phyloP scores from a whole-genome alignment of 179 eudicot genomes.

The Nepenthes alata region DNA sequence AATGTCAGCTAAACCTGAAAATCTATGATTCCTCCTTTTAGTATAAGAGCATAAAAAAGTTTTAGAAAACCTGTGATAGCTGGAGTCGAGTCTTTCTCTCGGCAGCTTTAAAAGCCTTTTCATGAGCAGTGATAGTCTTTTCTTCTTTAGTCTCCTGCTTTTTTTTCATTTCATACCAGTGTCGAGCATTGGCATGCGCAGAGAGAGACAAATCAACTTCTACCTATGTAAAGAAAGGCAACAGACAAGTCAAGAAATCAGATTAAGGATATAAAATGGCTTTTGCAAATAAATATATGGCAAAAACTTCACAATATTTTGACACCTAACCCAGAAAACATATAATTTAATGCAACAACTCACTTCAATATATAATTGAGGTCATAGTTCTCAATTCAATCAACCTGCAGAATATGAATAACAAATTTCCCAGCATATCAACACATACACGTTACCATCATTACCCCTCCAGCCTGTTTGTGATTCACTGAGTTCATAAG shows the following conservation, averaged over 20 bases:
- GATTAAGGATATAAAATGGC: not conserved
- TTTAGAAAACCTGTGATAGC: constrained; percentile 66
- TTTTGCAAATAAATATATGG: not conserved
- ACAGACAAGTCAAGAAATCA: constrained; percentile 8
- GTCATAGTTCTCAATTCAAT: not conserved
- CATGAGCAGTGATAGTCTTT: constrained; percentile 90
- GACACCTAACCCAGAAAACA: not conserved
- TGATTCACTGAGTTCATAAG: too few species aligned
- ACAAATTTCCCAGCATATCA: too few species aligned
- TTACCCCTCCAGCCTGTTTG: too few species aligned
- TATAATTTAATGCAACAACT: not conserved
- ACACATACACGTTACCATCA: too few species aligned
- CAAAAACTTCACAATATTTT: not conserved
- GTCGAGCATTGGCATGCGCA: constrained; percentile 94
- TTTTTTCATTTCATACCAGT: constrained; percentile 93
- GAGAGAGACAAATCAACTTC: constrained; percentile 92
- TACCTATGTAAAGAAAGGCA: constrained; percentile 37
- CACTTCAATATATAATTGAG: not conserved
- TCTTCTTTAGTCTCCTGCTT: constrained; percentile 95
- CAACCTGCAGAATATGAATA: too few species aligned
- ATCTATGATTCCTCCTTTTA: not conserved
- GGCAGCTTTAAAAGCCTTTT: constrained; percentile 97
- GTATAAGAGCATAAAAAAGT: too few species aligned
- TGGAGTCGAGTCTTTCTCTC: constrained; percentile 88
- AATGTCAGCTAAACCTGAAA: not conserved